Evolutionary conservation across 73 alveolate species (phyloP).

Genomic region (Tetrahymena thermophila): DNA sequence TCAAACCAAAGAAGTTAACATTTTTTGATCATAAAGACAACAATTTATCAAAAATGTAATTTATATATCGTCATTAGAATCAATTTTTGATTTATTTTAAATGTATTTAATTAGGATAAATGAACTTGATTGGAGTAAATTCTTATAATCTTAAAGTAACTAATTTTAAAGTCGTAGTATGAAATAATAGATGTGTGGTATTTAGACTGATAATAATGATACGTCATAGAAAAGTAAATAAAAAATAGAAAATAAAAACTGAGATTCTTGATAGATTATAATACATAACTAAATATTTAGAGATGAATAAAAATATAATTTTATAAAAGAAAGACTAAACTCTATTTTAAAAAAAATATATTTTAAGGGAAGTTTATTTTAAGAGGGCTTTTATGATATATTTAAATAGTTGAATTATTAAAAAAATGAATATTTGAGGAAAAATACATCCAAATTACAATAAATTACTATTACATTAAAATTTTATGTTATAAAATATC

Average conservation of each 20-base stretch:
- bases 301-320: too few species aligned
- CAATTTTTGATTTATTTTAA: not conserved
- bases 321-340: not conserved
- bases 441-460: too few species aligned
- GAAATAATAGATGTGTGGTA: not conserved
- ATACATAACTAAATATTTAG: too few species aligned
- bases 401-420: too few species aligned
- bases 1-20: not conserved
- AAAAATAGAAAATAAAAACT: not conserved
- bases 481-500: too few species aligned
- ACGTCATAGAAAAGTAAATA: not conserved
- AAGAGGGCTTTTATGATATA: too few species aligned
- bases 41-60: not conserved
- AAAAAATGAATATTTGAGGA: too few species aligned
- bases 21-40: not conserved
- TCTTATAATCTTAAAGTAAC: not conserved
- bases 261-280: not conserved
- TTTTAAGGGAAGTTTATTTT: too few species aligned
- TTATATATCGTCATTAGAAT: not conserved
- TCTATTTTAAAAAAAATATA: too few species aligned
- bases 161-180: not conserved
- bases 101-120: not conserved
- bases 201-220: not conserved
- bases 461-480: too few species aligned
- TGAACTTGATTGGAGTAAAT: not conserved